A percentile compares a stretch with the other conserved stretches of the same genome.
These are phyloP conservation scores for Inonotus obliquus DNA, from an alignment of 1,284 basidiomycete genomes.

Conservation along the genomic window DNA sequence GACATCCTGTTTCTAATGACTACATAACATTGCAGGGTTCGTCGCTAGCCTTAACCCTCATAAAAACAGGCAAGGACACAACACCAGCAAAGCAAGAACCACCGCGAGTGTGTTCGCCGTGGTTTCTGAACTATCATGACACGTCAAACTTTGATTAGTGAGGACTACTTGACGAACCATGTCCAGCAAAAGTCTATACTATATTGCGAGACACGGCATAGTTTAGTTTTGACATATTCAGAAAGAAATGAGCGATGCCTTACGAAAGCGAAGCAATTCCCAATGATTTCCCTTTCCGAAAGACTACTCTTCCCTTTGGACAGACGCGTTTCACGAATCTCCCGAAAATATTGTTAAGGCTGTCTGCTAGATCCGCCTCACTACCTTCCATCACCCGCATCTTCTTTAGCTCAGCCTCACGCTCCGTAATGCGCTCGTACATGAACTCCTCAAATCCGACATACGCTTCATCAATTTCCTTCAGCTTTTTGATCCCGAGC, in stretches of 20 bases:
- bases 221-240: neutral
- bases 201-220: too few relatives aligned
- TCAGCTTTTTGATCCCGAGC: slow-evolving; percentile 8
- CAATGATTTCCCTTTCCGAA: slow-evolving; percentile 19
- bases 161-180: slow-evolving; percentile 8
- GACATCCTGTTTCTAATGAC: too few relatives aligned
- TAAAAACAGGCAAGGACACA: slow-evolving; percentile 19
- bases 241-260: neutral
- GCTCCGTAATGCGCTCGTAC: slow-evolving; percentile 3
- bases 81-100: slow-evolving; percentile 19
- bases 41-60: too few relatives aligned
- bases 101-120: slow-evolving; percentile 21
- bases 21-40: too few relatives aligned
- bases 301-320: slow-evolving; percentile 14
- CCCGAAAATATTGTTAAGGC: slow-evolving; percentile 13
- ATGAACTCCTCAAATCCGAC: slow-evolving; percentile 14
- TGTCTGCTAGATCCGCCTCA: neutral
- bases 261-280: slow-evolving; percentile 21
- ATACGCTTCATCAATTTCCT: slow-evolving; percentile 13
- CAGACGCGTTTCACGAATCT: slow-evolving; percentile 14
- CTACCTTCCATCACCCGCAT: neutral
- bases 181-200: slow-evolving; percentile 18
- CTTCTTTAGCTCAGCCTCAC: slow-evolving; percentile 15
- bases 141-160: neutral
- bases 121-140: slow-evolving; percentile 14